A percentile compares a stretch with the other conserved stretches of the same genome.
phyloP scores from a whole-genome alignment of 306 rosid genomes.

The Luffa aegyptiaca region DNA sequence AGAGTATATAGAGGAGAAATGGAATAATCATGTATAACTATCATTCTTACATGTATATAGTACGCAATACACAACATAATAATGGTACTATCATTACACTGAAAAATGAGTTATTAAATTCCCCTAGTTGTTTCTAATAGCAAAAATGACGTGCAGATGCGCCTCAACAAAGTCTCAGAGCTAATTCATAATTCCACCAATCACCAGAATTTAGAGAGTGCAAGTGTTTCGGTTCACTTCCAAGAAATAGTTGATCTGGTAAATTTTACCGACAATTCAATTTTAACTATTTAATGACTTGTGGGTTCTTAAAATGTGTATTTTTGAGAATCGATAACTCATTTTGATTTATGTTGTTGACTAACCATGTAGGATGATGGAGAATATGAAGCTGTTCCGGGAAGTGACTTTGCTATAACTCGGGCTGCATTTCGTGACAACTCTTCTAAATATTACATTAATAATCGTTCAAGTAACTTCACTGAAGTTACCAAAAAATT shows the following conservation, averaged over 20 bases:
- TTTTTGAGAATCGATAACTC: neutral
- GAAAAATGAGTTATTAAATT: neutral
- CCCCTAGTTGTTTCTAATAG: neutral
- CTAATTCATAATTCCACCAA: slow-evolving; percentile 90
- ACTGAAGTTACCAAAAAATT: slow-evolving; percentile 91
- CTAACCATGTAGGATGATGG: slow-evolving; percentile 52
- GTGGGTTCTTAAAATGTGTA: neutral
- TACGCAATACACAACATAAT: neutral
- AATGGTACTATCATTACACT: neutral
- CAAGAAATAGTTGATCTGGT: slow-evolving; percentile 89
- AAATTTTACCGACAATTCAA: neutral
- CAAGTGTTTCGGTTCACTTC: slow-evolving; percentile 91
- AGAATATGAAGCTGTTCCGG: slow-evolving; percentile 60
- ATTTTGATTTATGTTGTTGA: neutral
- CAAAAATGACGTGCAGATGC: slow-evolving; percentile 44
- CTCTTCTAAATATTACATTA: slow-evolving; percentile 83
- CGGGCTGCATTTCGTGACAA: slow-evolving; percentile 88
- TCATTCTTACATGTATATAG: neutral
- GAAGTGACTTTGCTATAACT: slow-evolving; percentile 75
- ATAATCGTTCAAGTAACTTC: slow-evolving; percentile 74
- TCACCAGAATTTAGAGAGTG: slow-evolving; percentile 90
- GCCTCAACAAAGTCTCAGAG: slow-evolving; percentile 91
- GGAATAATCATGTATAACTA: neutral
- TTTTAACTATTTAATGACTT: neutral
- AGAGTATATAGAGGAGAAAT: neutral